A percentile compares a stretch with the other conserved stretches of the same genome.
Evolutionary conservation across 2,329 filamentous ascomycete species (phyloP).

Genomic region (Emericellopsis atlantica): DNA sequence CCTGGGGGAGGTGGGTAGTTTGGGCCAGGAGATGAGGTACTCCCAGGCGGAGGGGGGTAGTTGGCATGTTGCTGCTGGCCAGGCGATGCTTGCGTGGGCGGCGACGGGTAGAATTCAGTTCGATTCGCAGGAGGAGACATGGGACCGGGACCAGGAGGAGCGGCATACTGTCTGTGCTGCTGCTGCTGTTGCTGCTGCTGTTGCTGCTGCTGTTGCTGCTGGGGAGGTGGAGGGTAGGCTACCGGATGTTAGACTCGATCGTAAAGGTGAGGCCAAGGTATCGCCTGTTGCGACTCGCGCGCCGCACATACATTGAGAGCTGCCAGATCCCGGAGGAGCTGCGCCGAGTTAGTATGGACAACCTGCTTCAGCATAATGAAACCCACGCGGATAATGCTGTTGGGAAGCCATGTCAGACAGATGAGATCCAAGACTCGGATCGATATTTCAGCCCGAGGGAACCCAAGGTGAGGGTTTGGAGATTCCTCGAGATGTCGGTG

Average conservation of each 20-base stretch:
- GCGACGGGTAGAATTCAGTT: constrained; percentile 31
- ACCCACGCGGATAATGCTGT: neutral
- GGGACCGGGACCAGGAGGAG: constrained; percentile 27
- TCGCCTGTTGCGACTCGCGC: too few species aligned
- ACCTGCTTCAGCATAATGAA: neutral
- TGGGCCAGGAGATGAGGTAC: constrained; percentile 14
- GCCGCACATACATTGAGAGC: constrained; percentile 5
- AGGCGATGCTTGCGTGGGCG: constrained; percentile 15
- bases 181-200: constrained; percentile 13
- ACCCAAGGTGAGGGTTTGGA: too few species aligned
- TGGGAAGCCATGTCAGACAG: neutral
- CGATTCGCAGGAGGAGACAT: constrained; percentile 32
- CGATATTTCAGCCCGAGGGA: too few species aligned
- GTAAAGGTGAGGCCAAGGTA: too few species aligned
- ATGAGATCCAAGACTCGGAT: neutral
- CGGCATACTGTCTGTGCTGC: constrained; percentile 21
- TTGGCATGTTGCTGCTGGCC: constrained; percentile 4
- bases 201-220: constrained; percentile 16
- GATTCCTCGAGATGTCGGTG: too few species aligned
- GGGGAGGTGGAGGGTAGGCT: constrained; percentile 3
- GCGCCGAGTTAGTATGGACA: neutral
- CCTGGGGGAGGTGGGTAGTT: constrained; percentile 4
- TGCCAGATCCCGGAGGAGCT: neutral
- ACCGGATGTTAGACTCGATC: neutral
- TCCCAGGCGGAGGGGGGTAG: constrained; percentile 18